phyloP scores from a whole-genome alignment of 2,329 filamentous ascomycete species.

The Peltaster fructicola region DNA sequence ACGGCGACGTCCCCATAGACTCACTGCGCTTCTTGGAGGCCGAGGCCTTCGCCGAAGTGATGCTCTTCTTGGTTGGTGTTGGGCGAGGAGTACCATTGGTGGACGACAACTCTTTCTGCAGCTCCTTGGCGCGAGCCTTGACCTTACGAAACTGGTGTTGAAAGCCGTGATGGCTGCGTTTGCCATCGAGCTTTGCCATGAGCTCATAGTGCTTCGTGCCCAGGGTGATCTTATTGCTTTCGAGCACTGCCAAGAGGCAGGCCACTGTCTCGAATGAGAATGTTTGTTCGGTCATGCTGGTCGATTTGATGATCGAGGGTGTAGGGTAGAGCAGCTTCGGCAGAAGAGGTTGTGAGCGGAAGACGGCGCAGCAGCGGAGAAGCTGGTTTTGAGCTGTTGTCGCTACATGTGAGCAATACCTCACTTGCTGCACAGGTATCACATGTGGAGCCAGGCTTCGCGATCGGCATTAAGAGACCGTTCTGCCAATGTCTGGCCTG shows the following conservation, averaged over 20 bases:
- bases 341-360: too few relatives aligned
- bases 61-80: neutral
- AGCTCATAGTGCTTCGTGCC: slow-evolving; percentile 7
- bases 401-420: too few relatives aligned
- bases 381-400: too few relatives aligned
- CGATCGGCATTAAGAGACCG: too few relatives aligned
- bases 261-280: slow-evolving; percentile 12
- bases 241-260: slow-evolving; percentile 8
- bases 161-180: slow-evolving; percentile 6
- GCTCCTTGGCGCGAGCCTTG: slow-evolving; percentile 13
- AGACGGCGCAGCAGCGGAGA: too few relatives aligned
- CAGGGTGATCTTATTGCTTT: slow-evolving; percentile 7
- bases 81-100: slow-evolving; percentile 1
- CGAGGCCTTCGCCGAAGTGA: neutral
- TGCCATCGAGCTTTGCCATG: slow-evolving; percentile 14
- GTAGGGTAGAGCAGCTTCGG: too few relatives aligned
- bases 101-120: slow-evolving; percentile 6
- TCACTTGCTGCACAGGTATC: too few relatives aligned
- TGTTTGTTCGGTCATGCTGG: slow-evolving; percentile 4
- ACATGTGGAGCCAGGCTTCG: too few relatives aligned
- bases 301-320: too few relatives aligned
- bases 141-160: slow-evolving; percentile 15
- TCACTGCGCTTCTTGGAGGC: slow-evolving; percentile 5
- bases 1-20: neutral
- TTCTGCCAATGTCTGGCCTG: too few relatives aligned